phyloP scores from a whole-genome alignment of 2,329 filamentous ascomycete genomes.

The Hymenoscyphus salicellus region DNA sequence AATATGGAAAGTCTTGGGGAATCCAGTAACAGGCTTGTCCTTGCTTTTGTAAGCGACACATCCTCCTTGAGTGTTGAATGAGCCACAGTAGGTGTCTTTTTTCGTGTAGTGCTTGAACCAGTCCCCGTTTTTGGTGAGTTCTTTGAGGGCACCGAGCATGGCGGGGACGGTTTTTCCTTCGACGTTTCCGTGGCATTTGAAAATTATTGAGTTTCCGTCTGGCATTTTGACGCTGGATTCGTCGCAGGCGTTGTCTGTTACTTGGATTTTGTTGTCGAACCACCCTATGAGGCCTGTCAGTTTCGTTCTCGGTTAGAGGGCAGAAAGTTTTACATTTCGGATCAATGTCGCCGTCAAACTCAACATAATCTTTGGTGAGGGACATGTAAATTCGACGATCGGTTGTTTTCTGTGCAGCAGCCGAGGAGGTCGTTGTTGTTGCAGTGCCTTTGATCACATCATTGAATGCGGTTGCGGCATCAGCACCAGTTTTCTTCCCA shows the following conservation, averaged over 20 bases:
- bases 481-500: background rate
- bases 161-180: too few relatives aligned
- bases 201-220: too few relatives aligned
- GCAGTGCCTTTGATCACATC: background rate
- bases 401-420: background rate
- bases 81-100: conserved; percentile 2
- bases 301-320: background rate
- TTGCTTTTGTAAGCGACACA: background rate
- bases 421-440: background rate
- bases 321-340: background rate
- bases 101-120: conserved; percentile 5
- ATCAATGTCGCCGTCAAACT: conserved; percentile 1
- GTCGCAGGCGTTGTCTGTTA: background rate
- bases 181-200: too few relatives aligned
- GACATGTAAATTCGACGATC: conserved; percentile 1
- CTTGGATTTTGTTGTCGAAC: conserved; percentile 9
- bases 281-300: background rate
- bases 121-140: background rate
- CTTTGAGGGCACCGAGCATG: too few relatives aligned
- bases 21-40: background rate
- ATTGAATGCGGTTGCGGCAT: conserved; percentile 1
- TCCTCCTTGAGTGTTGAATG: conserved; percentile 4
- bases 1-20: conserved; percentile 5
- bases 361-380: conserved; percentile 1
- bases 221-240: too few relatives aligned